A percentile compares a stretch with the other conserved stretches of the same genome.
Conservation (phyloP, 2,329 filamentous ascomycete species). For the Chrysoporthe austroafricana region DNA sequence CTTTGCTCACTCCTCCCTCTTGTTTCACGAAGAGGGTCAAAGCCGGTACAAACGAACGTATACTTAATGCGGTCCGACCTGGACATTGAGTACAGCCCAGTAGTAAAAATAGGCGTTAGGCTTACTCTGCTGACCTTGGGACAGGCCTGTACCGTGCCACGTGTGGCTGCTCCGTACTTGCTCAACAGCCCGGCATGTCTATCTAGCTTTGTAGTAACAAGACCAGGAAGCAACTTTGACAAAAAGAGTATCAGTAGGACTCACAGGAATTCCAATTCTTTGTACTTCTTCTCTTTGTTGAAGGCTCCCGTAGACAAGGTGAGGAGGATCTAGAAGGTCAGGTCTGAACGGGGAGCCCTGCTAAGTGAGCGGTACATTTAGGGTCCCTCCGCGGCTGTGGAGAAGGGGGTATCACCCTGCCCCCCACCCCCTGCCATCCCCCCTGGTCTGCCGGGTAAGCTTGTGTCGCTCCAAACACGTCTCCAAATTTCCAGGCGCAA, state of each 20-base stretch:
- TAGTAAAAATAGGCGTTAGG: neutral
- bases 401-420: neutral
- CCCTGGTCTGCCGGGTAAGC: neutral
- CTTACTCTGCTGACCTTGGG: constrained; percentile 1
- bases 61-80: neutral
- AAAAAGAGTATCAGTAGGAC: neutral
- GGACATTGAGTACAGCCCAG: neutral
- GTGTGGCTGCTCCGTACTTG: neutral
- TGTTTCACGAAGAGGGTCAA: neutral
- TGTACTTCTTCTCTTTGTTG: neutral
- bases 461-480: constrained; percentile 9
- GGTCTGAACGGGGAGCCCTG: too few relatives aligned
- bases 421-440: neutral
- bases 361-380: neutral
- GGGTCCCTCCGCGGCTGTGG: neutral
- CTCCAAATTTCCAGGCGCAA: constrained; percentile 8
- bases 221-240: neutral
- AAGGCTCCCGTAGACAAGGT: too few relatives aligned
- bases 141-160: constrained; percentile 4
- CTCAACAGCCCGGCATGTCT: neutral
- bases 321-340: too few relatives aligned
- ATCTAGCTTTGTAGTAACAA: neutral
- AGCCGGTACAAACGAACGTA: neutral
- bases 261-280: neutral
- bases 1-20: neutral